Evolutionary conservation across 345 rosid species (phyloP), one percentile per base, ranked within the genome.

Genomic region (Citrus australasica): DNA sequence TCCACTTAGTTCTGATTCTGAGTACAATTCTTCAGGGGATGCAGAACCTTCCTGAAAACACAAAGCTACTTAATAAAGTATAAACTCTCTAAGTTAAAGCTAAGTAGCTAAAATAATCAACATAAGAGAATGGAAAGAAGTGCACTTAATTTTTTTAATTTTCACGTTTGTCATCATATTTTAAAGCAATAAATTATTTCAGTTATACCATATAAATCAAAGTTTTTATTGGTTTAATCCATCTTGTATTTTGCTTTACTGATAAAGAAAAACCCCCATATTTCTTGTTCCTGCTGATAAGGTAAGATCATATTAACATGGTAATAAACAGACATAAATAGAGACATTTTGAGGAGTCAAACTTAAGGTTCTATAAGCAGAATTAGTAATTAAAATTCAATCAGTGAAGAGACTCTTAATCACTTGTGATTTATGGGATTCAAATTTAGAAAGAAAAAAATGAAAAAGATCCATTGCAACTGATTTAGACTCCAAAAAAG

Each of bases 1-100:
- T 75, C 90, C 94, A 63, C 90, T 90, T 82, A 89, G 97, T 30
- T 93, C 95, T 21, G 94, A 83, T 76, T 93, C 97, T 24, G 98
- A 90, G 82, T 96, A 92, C 79, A 92, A 79, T 74, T 89, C 98
- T 74, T 89, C 98, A 51, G 95, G 89, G 46, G 97, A 83, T 80
- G 87, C 71, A 76, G 89, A 78, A 85, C 89, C 93, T 85, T 89
- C 99, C 99, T 96, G 92, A 85, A 87, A 75, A 75, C 65, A 84
- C 25, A 75, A 77, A 80, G 55, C 63, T 71, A 76, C 75, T 71
- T 84, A 67, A 76, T 73, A 25, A 48, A 69, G 67, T 63, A 42
- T 69, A 74, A 83, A 74, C 64, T 82, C 79, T 81, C 78, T 69
- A 21, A 75, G 46, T 32, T 67, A 76, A 62, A 82, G n/a, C 56